Base-by-base conservation (phyloP, 1,284 basidiomycete species). In the Papiliotrema nemorosa region DNA sequence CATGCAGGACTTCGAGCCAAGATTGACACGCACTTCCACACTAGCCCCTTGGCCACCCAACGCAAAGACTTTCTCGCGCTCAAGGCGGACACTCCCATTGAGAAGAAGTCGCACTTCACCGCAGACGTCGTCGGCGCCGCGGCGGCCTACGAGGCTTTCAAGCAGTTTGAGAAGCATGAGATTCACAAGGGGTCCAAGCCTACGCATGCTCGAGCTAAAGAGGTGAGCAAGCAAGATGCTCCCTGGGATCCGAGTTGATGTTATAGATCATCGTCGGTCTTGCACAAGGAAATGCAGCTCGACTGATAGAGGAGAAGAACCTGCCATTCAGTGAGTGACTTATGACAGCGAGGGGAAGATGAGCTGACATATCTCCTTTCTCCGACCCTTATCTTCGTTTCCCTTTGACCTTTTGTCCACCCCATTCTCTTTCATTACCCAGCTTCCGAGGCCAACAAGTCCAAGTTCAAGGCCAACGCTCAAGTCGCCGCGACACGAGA, bases 51-150 rank as follows among this genome's bases (percentile, higher is more conserved):
- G 39, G 48, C 55, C 26, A 53, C 54, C 37, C 59, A 63, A 44
- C 59, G 66, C 38, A 60, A 60, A 39, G 66, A 66, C 36, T 65
- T 69, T 44, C 59, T 69, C 37, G 54, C 60, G 20, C 44, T 65
- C 45, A 57, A 49, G 10, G 48, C 52, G 22, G 46, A 53, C 13
- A 66, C 64, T 2, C 63, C 64, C 7, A 53, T 69, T 26, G 66
- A 69, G 54, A 52, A 54, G 38, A 69, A 69, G 47, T 57, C 61
- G 1, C 64, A 69, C 42, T 69, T 63, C 54, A 65, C 66, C 1
- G 49, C 58, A 29, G 64, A 65, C 12, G 54, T 59, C 26, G 64
- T 69, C 35, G 66, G 64, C 18, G 64, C 63, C 9, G 66, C 64
- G 2, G 66, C 64, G 0, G 66, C 64, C 3, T 65, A 60, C 47